These are phyloP conservation scores for Cylindrodendrum hubeiense DNA, from an alignment of 2,329 filamentous ascomycete genomes.

Conservation along the genomic window DNA sequence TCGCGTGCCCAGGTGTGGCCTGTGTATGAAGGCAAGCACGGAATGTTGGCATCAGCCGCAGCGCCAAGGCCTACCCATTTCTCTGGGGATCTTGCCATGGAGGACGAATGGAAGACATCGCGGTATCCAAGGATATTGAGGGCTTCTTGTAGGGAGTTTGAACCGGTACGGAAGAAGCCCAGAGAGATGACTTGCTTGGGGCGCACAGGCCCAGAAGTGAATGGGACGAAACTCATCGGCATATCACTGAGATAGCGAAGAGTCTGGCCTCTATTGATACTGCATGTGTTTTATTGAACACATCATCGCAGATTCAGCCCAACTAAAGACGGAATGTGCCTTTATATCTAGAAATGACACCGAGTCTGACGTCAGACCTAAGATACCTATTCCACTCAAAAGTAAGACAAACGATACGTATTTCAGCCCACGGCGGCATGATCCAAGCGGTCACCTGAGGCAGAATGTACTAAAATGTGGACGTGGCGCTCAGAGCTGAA, in stretches of 20 bases:
- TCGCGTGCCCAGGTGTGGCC: constrained; percentile 31
- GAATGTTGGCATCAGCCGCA: constrained; percentile 28
- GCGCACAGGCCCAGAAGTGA: background rate
- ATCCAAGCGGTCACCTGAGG: background rate
- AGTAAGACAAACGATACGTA: background rate
- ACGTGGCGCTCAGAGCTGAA: too few relatives aligned
- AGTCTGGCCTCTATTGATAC: background rate
- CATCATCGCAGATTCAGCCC: background rate
- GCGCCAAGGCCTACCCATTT: constrained; percentile 30
- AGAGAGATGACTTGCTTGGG: background rate
- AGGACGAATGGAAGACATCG: constrained; percentile 35
- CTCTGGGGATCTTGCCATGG: background rate
- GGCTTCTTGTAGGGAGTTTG: constrained; percentile 32
- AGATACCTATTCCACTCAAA: background rate
- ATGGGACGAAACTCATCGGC: background rate
- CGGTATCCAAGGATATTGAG: constrained; percentile 30
- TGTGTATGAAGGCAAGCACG: constrained; percentile 32
- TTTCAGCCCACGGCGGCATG: background rate
- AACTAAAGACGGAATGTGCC: background rate
- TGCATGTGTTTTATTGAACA: background rate
- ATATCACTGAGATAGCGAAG: background rate
- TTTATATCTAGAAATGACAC: background rate
- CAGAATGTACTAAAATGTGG: too few relatives aligned
- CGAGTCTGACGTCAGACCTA: background rate
- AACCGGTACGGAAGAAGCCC: constrained; percentile 26